Base-by-base conservation (phyloP, 176 grass and related monocot genomes). In the Ensete ventricosum region DNA sequence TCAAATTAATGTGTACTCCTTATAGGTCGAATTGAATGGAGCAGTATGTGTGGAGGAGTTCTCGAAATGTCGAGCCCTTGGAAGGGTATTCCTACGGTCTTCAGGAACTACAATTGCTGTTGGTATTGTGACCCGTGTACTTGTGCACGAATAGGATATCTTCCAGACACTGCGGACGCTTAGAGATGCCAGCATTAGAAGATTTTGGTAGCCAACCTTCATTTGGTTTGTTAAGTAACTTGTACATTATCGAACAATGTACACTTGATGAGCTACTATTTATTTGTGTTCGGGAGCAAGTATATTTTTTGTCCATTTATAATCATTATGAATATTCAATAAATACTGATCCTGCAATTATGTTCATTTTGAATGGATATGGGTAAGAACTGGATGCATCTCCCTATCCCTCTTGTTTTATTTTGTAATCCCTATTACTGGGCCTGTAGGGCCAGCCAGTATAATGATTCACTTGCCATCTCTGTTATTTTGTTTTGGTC, bases 11-110 rank as follows among this genome's bases (percentile, higher is more conserved):
- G 29, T 60, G 14, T 19, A 60, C 10, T 34, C 13, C 73, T 76
- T 27, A 54, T 53, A 98, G 94, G 90, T 98, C 9, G 9, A 54
- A 20, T 76, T 98, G 60, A 84, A 82, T 66, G 84, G 64, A 75
- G 68, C 84, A 52, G 86, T 98, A 16, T 98, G 94, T 64, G 88
- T 88, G 23, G 84, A 93, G 73, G 88, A 98, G 76, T 98, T 88
- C 80, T 88, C 86, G 6, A 91, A 87, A 92, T 82, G 86, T 73
- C 74, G 82, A 69, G 82, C 90, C 66, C 88, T 98, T 71, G 94
- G 94, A 55, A 91, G 90, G 75, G 86, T 78, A 52, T 98, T 91
- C 68, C 84, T 98, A 34, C 81, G 94, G 69, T 71, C 94, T 5
- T 85, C 74, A 50, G 94, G 94, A 64, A 88, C 75, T 59, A 98